Conservation (phyloP, 169 alveolate genomes). For the Theileria annulata region DNA sequence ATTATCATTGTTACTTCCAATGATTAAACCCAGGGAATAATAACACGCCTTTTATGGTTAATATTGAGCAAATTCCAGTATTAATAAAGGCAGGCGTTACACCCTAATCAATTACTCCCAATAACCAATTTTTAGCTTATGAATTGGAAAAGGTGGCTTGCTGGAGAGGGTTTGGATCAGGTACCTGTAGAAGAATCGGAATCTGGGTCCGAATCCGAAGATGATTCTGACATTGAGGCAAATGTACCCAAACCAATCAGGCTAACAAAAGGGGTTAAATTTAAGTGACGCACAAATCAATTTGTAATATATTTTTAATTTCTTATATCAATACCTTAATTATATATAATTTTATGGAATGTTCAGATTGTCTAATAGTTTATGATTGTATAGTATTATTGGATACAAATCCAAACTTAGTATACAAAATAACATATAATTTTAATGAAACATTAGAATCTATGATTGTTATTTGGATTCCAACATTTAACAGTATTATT, state of each 20-base stretch:
- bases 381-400: no score
- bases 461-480: not conserved
- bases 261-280: slow-evolving; percentile 39
- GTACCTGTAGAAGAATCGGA: slow-evolving; percentile 27
- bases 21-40: slow-evolving; percentile 2
- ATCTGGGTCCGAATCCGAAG: slow-evolving; percentile 37
- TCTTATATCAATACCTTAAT: not conserved
- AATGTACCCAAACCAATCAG: slow-evolving; percentile 64
- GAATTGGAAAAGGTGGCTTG: slow-evolving; percentile 64
- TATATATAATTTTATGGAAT: not conserved
- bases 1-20: not conserved
- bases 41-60: slow-evolving; percentile 22
- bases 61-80: not conserved
- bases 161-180: slow-evolving; percentile 46
- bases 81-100: slow-evolving; percentile 35
- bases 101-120: not conserved
- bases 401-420: not conserved
- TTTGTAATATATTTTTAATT: slow-evolving; percentile 13
- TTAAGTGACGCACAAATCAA: not conserved
- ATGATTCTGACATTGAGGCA: slow-evolving; percentile 67
- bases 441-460: not conserved
- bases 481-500: not conserved
- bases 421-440: not conserved
- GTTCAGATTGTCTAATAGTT: not conserved
- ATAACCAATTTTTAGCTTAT: slow-evolving; percentile 27